Conservation (phyloP, 331 rosid genomes). For the Acacia concinna region DNA sequence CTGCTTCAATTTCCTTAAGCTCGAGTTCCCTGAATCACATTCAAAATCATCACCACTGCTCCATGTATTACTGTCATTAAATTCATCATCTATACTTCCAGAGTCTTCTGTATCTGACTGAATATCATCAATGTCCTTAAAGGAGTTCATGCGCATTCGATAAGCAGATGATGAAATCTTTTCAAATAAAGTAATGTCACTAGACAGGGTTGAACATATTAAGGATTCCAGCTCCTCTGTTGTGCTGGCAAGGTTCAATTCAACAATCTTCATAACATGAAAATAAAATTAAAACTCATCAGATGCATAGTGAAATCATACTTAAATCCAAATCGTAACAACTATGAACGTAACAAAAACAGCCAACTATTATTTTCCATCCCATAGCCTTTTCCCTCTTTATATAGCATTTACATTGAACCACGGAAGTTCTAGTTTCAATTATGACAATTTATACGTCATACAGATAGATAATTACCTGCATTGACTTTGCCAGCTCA, state of each 20-base stretch:
- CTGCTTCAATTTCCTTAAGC: conserved; percentile 40
- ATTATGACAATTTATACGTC: neutral
- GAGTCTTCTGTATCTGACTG: conserved; percentile 86
- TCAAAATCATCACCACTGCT: conserved; percentile 68
- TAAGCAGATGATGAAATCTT: conserved; percentile 86
- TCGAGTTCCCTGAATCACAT: conserved; percentile 47
- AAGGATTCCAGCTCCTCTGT: conserved; percentile 72
- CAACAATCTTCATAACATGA: conserved; percentile 63
- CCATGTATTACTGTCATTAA: conserved; percentile 44
- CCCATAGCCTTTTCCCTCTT: neutral
- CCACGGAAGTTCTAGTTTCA: neutral
- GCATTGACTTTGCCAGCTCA: conserved; percentile 65
- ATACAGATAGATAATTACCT: conserved; percentile 41
- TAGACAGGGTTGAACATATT: conserved; percentile 76
- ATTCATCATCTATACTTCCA: conserved; percentile 78
- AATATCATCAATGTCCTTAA: conserved; percentile 58
- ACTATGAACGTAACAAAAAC: neutral
- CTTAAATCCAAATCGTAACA: neutral
- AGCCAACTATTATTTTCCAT: neutral
- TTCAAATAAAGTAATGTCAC: conserved; percentile 93
- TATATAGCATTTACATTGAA: neutral
- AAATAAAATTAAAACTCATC: conserved; percentile 36
- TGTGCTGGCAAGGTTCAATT: conserved; percentile 65
- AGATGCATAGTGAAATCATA: conserved; percentile 24
- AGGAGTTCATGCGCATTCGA: conserved; percentile 71